Conservation (phyloP, 2,329 filamentous ascomycete species). For the Cylindrodendrum hubeiense region DNA sequence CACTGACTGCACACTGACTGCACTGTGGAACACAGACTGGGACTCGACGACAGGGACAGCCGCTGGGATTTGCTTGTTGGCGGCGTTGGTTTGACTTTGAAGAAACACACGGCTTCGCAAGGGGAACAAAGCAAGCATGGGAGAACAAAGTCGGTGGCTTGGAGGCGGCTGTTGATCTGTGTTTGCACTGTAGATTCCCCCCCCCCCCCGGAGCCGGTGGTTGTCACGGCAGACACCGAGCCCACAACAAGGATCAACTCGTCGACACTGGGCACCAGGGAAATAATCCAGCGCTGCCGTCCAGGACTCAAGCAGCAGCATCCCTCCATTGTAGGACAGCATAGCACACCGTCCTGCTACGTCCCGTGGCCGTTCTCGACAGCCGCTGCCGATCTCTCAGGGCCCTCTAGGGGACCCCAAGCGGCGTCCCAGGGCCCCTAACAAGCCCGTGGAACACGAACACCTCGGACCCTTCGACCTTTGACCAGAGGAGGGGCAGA, state of each 20-base stretch:
- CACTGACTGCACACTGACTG: background rate
- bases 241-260: no score
- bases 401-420: background rate
- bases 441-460: no score
- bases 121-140: background rate
- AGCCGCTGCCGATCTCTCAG: background rate
- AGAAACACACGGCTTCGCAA: background rate
- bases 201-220: no score
- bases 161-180: background rate
- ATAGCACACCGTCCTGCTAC: background rate
- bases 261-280: background rate
- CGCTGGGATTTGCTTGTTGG: no score
- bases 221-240: no score
- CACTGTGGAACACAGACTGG: background rate
- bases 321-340: background rate
- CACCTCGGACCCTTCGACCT: no score
- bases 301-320: background rate
- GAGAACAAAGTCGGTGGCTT: no score
- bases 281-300: background rate
- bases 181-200: no score
- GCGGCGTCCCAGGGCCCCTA: background rate
- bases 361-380: background rate
- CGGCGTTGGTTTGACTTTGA: background rate
- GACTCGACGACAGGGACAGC: background rate
- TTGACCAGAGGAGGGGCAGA: background rate